Percentiles rank a stretch among this genome's conserved stretches.
Evolutionary conservation across 202 grass and related monocot genomes (phyloP).

Genomic region (Elaeis oleifera): DNA sequence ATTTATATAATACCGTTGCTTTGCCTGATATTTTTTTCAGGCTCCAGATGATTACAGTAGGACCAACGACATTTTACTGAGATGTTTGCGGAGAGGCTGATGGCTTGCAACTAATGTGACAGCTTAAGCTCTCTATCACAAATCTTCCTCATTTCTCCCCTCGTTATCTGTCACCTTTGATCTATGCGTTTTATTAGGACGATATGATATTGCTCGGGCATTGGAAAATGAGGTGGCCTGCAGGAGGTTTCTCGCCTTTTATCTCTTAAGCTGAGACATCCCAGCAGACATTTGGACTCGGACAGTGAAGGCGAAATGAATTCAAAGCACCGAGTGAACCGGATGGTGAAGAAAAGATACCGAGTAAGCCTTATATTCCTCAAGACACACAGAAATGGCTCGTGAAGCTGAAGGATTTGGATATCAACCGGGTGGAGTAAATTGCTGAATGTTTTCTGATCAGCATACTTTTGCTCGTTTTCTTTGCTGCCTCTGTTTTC

Average conservation of each 20-base stretch:
- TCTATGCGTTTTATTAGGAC: slow-evolving; percentile 33
- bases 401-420: slow-evolving; percentile 66
- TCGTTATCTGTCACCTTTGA: too few species aligned
- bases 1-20: neutral
- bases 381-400: slow-evolving; percentile 54
- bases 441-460: neutral
- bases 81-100: too few species aligned
- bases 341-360: slow-evolving; percentile 21
- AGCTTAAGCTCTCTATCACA: too few species aligned
- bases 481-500: too few species aligned
- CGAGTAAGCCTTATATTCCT: slow-evolving; percentile 23
- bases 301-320: slow-evolving; percentile 37
- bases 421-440: slow-evolving; percentile 64
- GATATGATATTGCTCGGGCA: slow-evolving; percentile 86
- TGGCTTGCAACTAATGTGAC: too few species aligned
- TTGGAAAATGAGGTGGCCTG: slow-evolving; percentile 81
- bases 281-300: slow-evolving; percentile 28
- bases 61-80: too few species aligned
- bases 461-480: too few species aligned
- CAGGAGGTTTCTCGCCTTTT: slow-evolving; percentile 84
- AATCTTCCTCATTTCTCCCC: too few species aligned
- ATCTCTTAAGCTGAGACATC: slow-evolving; percentile 54
- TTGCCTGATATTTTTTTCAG: too few species aligned
- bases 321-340: slow-evolving; percentile 1
- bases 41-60: too few species aligned